Evolutionary conservation across 306 rosid genomes (phyloP), one percentile per base, ranked within the genome.

Genomic region (Corylus americana): DNA sequence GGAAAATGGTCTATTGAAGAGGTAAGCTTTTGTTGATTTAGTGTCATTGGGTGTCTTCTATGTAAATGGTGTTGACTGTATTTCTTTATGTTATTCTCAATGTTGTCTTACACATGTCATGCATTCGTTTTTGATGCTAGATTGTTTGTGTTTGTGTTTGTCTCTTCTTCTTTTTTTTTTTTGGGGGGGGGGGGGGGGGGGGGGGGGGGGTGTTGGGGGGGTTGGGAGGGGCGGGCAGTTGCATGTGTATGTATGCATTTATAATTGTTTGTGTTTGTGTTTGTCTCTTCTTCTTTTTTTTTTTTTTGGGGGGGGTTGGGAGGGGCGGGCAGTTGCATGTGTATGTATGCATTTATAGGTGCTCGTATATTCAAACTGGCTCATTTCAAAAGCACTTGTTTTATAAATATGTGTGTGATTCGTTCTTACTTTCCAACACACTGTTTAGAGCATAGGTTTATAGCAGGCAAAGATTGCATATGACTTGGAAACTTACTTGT

Each of bases 1-100:
- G 98, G 98, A 77, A 91, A 86, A 77, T 94, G 98, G 97, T 92
- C 97, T 37, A 90, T 94, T 74, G 81, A 83, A 76, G 93, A 91
- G 95, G 98, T 93, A 85, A 31, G 31, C 18, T 63, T 81, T 74
- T 71, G 55, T 50, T 77, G 58, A 82, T 78, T 42, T 58, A 42
- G 44, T 73, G 35, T 67, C 69, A 35, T 55, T 49, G 70, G 55
- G 48, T 31, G 16, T n/a, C 50, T 37, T 17, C 51, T 39, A 11
- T 67, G 49, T 39, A 42, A 67, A 67, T 17, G 18, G 48, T 39
- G 71, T 18, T 39, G 25, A 42, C 7, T 59, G n/a, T 64, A 17
- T 64, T 22, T 64, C 20, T 64, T 4, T 64, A 7, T 3, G 14
- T 14, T 16, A 10, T 35, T 59, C 35, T 9, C 31, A 59, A 11